Conservation (phyloP, 805 yeast genomes). For the Wickerhamomyces bisporus region DNA sequence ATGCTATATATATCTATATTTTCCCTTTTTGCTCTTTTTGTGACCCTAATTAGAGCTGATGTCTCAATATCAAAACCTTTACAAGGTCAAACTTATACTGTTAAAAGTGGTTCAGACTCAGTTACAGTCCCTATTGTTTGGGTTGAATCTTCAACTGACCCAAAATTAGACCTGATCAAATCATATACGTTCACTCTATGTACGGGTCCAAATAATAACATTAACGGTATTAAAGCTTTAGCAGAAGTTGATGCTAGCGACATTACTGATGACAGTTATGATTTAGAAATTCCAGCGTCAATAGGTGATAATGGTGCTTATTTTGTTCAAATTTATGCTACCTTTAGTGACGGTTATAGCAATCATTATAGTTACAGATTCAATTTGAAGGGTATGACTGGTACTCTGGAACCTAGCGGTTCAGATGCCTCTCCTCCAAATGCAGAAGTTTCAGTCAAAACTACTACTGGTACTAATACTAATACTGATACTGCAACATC, state of each 20-base stretch:
- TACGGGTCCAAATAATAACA: slow-evolving; percentile 58
- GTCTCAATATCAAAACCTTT: slow-evolving; percentile 26
- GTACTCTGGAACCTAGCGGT: slow-evolving; percentile 42
- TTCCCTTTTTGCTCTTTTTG: background rate
- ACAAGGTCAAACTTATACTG: slow-evolving; percentile 15
- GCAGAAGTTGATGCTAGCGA: slow-evolving; percentile 24
- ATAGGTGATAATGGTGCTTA: slow-evolving; percentile 61
- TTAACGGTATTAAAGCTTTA: slow-evolving; percentile 35
- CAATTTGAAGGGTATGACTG: slow-evolving; percentile 65
- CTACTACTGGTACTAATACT: too few relatives aligned
- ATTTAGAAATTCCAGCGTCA: slow-evolving; percentile 39
- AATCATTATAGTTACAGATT: slow-evolving; percentile 69
- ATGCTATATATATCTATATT: background rate
- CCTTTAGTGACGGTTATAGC: slow-evolving; percentile 33
- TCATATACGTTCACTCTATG: slow-evolving; percentile 53
- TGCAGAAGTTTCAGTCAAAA: too few relatives aligned
- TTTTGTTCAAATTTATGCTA: slow-evolving; percentile 64
- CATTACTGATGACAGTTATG: slow-evolving; percentile 29
- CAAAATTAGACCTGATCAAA: slow-evolving; percentile 38
- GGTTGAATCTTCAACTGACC: slow-evolving; percentile 48
- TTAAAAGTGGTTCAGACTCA: slow-evolving; percentile 15
- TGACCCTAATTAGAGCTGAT: slow-evolving; percentile 12
- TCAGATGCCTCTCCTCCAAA: slow-evolving; percentile 36
- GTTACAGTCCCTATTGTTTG: slow-evolving; percentile 37
- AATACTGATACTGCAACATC: slow-evolving; percentile 30